A percentile compares a stretch with the other conserved stretches of the same genome.
phyloP scores from a whole-genome alignment of 2,329 filamentous ascomycete genomes.

The Epichloe gansuensis region DNA sequence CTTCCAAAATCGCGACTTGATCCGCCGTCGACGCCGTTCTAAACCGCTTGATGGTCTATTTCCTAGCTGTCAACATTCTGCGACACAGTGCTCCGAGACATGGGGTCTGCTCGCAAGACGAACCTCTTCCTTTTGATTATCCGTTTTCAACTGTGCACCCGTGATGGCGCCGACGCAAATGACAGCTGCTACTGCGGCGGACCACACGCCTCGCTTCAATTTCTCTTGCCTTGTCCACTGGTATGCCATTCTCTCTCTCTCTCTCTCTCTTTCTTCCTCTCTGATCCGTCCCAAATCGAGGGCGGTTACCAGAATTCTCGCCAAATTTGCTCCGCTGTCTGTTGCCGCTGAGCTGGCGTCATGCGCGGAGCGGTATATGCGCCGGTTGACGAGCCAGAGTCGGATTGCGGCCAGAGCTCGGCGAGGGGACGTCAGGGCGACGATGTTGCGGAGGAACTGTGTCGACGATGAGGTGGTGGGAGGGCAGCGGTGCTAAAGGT shows the following conservation, averaged over 20 bases:
- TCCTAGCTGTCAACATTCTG: background rate
- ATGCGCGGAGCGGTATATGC: slow-evolving; percentile 7
- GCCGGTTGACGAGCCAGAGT: background rate
- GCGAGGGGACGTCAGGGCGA: background rate
- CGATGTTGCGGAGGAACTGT: background rate
- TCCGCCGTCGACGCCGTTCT: slow-evolving; percentile 28
- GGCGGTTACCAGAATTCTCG: slow-evolving; percentile 15
- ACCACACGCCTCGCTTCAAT: slow-evolving; percentile 23
- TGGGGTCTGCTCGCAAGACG: background rate
- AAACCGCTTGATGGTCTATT: slow-evolving; percentile 24
- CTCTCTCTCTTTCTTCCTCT: background rate
- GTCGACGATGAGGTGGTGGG: background rate
- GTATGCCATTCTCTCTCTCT: slow-evolving; percentile 1
- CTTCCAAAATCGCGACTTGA: slow-evolving; percentile 32
- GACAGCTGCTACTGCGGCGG: slow-evolving; percentile 34
- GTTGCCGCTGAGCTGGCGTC: slow-evolving; percentile 12
- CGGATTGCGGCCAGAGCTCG: background rate
- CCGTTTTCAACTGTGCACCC: slow-evolving; percentile 36
- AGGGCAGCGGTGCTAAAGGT: background rate
- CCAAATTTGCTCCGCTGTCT: slow-evolving; percentile 15
- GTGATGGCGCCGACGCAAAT: slow-evolving; percentile 35
- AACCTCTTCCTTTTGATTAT: slow-evolving; percentile 34
- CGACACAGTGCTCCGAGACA: background rate
- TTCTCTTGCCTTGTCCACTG: slow-evolving; percentile 22
- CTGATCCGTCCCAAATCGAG: too few relatives aligned